A percentile compares a stretch with the other conserved stretches of the same genome.
phyloP scores from a whole-genome alignment of 805 yeast species.

The Nakazawaea ernobii region DNA sequence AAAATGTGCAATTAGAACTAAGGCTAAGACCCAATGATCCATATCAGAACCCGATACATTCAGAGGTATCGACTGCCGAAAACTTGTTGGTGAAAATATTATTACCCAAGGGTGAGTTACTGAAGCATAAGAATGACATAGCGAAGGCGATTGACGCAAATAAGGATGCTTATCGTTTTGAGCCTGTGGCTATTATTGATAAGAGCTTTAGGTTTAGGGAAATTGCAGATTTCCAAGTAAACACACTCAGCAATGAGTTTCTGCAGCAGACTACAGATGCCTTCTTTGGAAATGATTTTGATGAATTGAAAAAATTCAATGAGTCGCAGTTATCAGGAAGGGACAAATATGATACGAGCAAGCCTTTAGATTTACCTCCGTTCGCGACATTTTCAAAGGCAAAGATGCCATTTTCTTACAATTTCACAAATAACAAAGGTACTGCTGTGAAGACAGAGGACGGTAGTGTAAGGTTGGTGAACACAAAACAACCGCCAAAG shows the following conservation, averaged over 20 bases:
- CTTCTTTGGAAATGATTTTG: slow-evolving; percentile 16
- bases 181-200: slow-evolving; percentile 64
- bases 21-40: slow-evolving; percentile 27
- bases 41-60: slow-evolving; percentile 56
- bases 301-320: slow-evolving; percentile 22
- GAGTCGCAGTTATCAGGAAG: slow-evolving; percentile 25
- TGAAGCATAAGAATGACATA: slow-evolving; percentile 34
- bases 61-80: slow-evolving; percentile 46
- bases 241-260: slow-evolving; percentile 45
- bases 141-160: slow-evolving; percentile 36
- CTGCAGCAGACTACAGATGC: slow-evolving; percentile 22
- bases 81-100: slow-evolving; percentile 54
- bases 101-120: slow-evolving; percentile 50
- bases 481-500: slow-evolving; percentile 39
- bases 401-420: slow-evolving; percentile 71
- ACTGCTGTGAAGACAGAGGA: slow-evolving; percentile 46
- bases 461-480: slow-evolving; percentile 45
- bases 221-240: slow-evolving; percentile 81
- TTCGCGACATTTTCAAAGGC: slow-evolving; percentile 80
- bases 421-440: slow-evolving; percentile 66
- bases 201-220: slow-evolving; percentile 74
- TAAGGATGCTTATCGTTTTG: slow-evolving; percentile 33
- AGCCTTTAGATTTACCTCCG: slow-evolving; percentile 65
- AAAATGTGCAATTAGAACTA: slow-evolving; percentile 21
- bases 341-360: slow-evolving; percentile 19